These are phyloP conservation scores for Scenedesmus sp. DNA, from an alignment of 163 green algal species.

Conservation along the genomic window DNA sequence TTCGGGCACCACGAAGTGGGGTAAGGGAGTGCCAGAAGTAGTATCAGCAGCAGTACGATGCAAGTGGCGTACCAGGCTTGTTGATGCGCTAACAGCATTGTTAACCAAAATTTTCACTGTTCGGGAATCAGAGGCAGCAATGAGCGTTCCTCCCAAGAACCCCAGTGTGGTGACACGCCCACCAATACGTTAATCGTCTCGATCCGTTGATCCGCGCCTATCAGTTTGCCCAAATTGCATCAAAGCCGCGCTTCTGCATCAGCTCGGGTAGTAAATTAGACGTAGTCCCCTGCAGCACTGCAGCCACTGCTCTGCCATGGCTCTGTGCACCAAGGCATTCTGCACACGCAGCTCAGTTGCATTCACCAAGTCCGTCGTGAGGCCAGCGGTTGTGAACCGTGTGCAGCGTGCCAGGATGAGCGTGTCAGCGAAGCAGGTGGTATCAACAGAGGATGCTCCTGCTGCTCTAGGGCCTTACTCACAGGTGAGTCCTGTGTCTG, in stretches of 20 bases:
- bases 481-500: slow-evolving; percentile 62
- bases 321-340: slow-evolving; percentile 27
- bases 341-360: slow-evolving; percentile 23
- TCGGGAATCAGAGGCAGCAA: neutral
- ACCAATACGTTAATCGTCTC: neutral
- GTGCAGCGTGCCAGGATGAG: slow-evolving; percentile 36
- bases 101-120: neutral
- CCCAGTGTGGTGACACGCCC: neutral
- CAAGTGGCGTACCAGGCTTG: neutral
- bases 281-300: neutral
- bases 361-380: neutral
- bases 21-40: no score
- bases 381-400: neutral
- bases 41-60: neutral
- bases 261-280: neutral
- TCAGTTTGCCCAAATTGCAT: neutral
- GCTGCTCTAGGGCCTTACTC: slow-evolving; percentile 96
- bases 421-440: slow-evolving; percentile 65
- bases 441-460: slow-evolving; percentile 82
- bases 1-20: neutral
- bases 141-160: neutral
- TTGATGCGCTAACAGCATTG: neutral
- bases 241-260: neutral
- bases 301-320: slow-evolving; percentile 28
- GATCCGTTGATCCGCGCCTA: neutral